Evolutionary conservation across 495 filamentous ascomycete genomes (phyloP), one percentile per base, ranked within the genome.

Genomic region (Neurospora sp.): DNA sequence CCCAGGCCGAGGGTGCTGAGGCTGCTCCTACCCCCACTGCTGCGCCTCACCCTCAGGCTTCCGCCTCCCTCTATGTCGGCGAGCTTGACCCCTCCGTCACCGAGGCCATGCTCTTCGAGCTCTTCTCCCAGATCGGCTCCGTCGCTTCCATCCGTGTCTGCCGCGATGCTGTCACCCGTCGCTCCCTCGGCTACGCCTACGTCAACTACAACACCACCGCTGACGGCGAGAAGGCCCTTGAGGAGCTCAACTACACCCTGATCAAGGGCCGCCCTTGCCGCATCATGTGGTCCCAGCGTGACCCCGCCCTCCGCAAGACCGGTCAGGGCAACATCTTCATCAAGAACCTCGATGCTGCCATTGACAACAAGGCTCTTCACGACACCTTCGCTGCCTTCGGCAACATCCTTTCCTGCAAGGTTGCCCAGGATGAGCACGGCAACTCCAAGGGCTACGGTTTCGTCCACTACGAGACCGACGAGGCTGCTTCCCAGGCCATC

Each of bases 261-360:
- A 98, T 99, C 88, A 98, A 98, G 90, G 93, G 93, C 79, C 94
- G 93, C 82, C 95, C 96, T 41, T 98, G 96, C 91, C 96, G 96
- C 83, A 99, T 99, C 88, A 99, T 99, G 96, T 99, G 96, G 96
- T 98, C 96, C 74, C 96, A 99, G 88, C 96, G 96, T 85, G 96
- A 99, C 85, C 96, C 96, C 76, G 96, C 95, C 82, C 89, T 98
- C 79, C 96, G 96, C 86, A 99, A 99, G 91, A 99, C 94, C 78
- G 96, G 96, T 77, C 95, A 98, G 85, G 96, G 96, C 81, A 99
- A 99, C 81, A 94, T 99, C 78, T 99, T 99, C 89, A 99, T 99
- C 90, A 99, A 99, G 90, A 99, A 99, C 87, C 87, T 99, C 75
- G 96, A 99, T 82, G 90, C 88, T 78, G 96, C 95, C 80, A 99